Conservation (phyloP, 2,329 filamentous ascomycete species). For the Domatiomyces catenatus region DNA sequence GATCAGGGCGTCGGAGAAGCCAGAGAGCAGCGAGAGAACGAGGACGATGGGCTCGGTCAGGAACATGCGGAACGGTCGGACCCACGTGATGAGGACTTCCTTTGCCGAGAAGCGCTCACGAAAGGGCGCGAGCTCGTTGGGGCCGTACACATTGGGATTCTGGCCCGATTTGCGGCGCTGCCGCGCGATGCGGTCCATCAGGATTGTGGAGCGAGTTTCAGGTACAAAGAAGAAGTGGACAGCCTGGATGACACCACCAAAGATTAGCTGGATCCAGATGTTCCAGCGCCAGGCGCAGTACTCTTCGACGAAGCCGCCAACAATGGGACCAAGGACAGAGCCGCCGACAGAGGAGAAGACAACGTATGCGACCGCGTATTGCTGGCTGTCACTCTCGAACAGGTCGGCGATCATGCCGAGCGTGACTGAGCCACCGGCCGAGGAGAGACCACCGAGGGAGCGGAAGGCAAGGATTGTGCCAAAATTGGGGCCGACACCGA, state of each 20-base stretch:
- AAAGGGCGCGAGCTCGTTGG: slow-evolving; percentile 52
- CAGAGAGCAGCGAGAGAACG: slow-evolving; percentile 45
- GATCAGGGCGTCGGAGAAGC: slow-evolving; percentile 50
- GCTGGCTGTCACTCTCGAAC: slow-evolving; percentile 55
- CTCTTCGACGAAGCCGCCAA: slow-evolving; percentile 60
- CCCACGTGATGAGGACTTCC: slow-evolving; percentile 43
- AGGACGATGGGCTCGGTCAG: slow-evolving; percentile 49
- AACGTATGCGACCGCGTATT: slow-evolving; percentile 60
- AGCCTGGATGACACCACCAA: slow-evolving; percentile 53
- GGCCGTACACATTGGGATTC: slow-evolving; percentile 51
- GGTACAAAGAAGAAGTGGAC: slow-evolving; percentile 56
- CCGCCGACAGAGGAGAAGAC: slow-evolving; percentile 69
- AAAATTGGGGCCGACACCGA: slow-evolving; percentile 60
- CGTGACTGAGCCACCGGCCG: slow-evolving; percentile 58
- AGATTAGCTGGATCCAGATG: slow-evolving; percentile 75
- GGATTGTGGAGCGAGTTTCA: slow-evolving; percentile 59
- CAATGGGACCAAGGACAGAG: slow-evolving; percentile 59
- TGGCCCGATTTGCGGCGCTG: slow-evolving; percentile 48
- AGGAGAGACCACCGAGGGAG: slow-evolving; percentile 53
- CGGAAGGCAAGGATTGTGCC: slow-evolving; percentile 54
- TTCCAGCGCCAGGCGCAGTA: slow-evolving; percentile 58
- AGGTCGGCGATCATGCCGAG: slow-evolving; percentile 51
- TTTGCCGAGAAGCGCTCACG: slow-evolving; percentile 38
- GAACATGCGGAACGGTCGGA: slow-evolving; percentile 49
- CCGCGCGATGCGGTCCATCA: slow-evolving; percentile 69